Evolutionary conservation across 805 yeast species (phyloP), one percentile per base, ranked within the genome.

Genomic region (Yamadazyma akitaensis): DNA sequence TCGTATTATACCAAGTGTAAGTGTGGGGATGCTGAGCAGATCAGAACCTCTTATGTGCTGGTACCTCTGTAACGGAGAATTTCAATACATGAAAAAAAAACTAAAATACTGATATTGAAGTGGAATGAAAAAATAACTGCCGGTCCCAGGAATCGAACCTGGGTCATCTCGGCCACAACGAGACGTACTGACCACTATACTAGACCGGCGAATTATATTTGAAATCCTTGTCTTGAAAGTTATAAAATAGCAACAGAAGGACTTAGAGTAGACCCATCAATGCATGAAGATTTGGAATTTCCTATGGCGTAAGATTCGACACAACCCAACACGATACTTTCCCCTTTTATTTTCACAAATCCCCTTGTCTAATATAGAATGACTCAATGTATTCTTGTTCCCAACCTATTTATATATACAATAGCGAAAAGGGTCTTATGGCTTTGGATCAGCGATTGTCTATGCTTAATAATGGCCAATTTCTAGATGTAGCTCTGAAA

Each of bases 61-160:
- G n/a, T n/a, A n/a, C n/a, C n/a, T n/a, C n/a, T n/a, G n/a, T n/a
- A n/a, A n/a, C n/a, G n/a, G n/a, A n/a, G n/a, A n/a, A n/a, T n/a
- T n/a, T n/a, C n/a, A n/a, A n/a, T n/a, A n/a, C n/a, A n/a, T n/a
- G n/a, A n/a, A n/a, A n/a, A n/a, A n/a, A n/a, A n/a, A n/a, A n/a
- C n/a, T n/a, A n/a, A n/a, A n/a, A n/a, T n/a, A n/a, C n/a, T n/a
- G n/a, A n/a, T n/a, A n/a, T n/a, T n/a, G n/a, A n/a, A n/a, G n/a
- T 9, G 5, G 13, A 39, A n/a, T 14, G 11, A 40, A 42, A 51
- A 57, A 61, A 60, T 60, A 40, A 46, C 19, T 71, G 76, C 76
- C 73, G 74, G 70, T 65, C 71, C 75, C 76, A 70, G 74, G 75
- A 71, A 70, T 70, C 76, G 75, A 71, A 71, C 75, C 62, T 71